These are phyloP conservation scores for Geotrichum reessii DNA, from an alignment of 1,139 yeast species.

Conservation along the genomic window DNA sequence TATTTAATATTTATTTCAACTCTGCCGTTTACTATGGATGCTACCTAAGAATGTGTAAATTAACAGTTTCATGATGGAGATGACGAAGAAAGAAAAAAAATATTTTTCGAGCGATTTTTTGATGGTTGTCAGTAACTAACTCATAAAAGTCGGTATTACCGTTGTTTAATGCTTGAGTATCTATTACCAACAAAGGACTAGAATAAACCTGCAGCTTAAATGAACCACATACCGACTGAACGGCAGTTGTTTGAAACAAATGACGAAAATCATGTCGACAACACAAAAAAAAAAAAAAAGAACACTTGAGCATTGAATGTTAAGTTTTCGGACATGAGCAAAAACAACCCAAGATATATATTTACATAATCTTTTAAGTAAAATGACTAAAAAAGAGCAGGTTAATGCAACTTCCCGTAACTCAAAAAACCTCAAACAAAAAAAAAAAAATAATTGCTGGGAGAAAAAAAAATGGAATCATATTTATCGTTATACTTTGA, in stretches of 20 bases:
- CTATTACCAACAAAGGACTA: background rate
- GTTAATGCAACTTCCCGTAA: conserved; percentile 7
- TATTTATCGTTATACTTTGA: background rate
- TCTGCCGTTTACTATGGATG: background rate
- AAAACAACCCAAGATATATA: background rate
- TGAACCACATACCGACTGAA: background rate
- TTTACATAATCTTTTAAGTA: background rate
- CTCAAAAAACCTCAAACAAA: background rate
- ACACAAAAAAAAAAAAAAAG: background rate
- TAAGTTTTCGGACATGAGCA: background rate
- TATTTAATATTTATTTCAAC: too few species aligned
- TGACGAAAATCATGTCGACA: background rate
- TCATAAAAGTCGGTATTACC: background rate
- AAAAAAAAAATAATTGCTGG: background rate
- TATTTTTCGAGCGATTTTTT: background rate
- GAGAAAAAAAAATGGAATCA: background rate
- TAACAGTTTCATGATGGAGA: background rate
- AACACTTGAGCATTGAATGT: background rate
- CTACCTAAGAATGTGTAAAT: background rate
- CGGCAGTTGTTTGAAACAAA: background rate
- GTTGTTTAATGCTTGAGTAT: background rate
- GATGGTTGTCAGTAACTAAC: background rate
- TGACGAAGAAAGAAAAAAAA: background rate
- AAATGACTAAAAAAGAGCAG: background rate
- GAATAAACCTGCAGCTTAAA: background rate